Conservation (phyloP, 495 filamentous ascomycete genomes). For the Penicillium odoratum region DNA sequence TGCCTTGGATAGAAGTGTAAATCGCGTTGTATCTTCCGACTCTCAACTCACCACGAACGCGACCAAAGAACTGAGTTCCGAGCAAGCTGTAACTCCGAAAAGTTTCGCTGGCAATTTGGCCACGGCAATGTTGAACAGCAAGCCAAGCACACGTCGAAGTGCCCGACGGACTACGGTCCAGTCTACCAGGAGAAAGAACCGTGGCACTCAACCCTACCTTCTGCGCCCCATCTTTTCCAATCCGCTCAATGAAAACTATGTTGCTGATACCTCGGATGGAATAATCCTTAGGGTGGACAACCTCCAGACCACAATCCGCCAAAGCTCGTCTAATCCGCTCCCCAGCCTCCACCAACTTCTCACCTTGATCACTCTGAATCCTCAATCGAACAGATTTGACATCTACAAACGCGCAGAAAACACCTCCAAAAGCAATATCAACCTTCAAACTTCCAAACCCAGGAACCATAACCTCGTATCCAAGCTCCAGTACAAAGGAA, state of each 20-base stretch:
- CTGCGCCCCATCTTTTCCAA: background rate
- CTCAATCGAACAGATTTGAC: background rate
- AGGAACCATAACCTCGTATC: background rate
- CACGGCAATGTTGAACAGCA: constrained; percentile 2
- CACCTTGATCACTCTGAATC: background rate
- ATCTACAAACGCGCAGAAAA: constrained; percentile 11
- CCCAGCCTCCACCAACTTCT: constrained; percentile 4
- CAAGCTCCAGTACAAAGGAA: constrained; percentile 5
- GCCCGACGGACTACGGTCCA: constrained; percentile 8
- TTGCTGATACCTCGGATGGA: constrained; percentile 1
- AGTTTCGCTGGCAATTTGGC: background rate
- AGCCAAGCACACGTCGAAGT: constrained; percentile 7
- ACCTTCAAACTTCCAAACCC: background rate
- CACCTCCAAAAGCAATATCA: constrained; percentile 8
- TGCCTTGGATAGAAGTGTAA: constrained; percentile 1
- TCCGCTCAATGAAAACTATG: constrained; percentile 2
- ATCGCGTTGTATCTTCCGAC: constrained; percentile 7
- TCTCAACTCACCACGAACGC: constrained; percentile 1
- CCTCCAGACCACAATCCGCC: background rate
- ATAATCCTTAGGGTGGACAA: constrained; percentile 2
- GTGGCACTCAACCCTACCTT: background rate
- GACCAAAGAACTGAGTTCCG: constrained; percentile 1
- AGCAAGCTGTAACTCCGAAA: constrained; percentile 1
- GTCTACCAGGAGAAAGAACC: constrained; percentile 10
- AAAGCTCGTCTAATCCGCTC: constrained; percentile 5